Conservation (phyloP, 2,329 filamentous ascomycete species). For the Colletotrichum cuscutae region DNA sequence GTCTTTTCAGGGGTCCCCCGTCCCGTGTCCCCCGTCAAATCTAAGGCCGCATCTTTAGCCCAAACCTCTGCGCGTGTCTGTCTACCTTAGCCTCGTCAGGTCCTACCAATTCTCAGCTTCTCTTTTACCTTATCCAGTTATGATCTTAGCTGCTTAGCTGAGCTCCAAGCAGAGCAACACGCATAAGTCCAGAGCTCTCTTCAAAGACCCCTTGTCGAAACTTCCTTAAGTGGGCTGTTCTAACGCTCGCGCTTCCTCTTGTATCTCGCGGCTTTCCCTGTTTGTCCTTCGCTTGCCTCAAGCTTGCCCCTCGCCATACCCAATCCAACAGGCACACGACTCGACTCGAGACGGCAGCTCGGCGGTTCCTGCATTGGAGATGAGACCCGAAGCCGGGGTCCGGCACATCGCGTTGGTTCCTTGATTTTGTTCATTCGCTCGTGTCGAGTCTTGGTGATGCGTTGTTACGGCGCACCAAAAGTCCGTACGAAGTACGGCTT, state of each 20-base stretch:
- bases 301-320: conserved; percentile 15
- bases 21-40: conserved; percentile 10
- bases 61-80: neutral
- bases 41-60: conserved; percentile 9
- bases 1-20: conserved; percentile 34
- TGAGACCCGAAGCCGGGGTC: conserved; percentile 24
- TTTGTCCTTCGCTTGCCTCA: conserved; percentile 16
- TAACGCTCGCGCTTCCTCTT: neutral
- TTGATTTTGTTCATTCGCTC: conserved; percentile 25
- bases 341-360: conserved; percentile 12
- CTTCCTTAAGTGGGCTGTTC: neutral
- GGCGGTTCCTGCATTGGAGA: conserved; percentile 33
- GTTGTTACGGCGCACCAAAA: conserved; percentile 11
- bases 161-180: neutral
- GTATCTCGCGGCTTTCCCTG: neutral
- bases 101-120: neutral
- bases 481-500: neutral
- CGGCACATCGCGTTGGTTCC: conserved; percentile 9
- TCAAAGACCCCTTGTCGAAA: neutral
- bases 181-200: too few species aligned
- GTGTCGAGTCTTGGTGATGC: conserved; percentile 31
- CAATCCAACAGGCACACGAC: conserved; percentile 23
- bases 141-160: neutral
- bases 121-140: too few species aligned
- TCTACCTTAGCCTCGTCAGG: neutral